Conservation (phyloP, 2,329 filamentous ascomycete species). For the Exophiala oligosperma region DNA sequence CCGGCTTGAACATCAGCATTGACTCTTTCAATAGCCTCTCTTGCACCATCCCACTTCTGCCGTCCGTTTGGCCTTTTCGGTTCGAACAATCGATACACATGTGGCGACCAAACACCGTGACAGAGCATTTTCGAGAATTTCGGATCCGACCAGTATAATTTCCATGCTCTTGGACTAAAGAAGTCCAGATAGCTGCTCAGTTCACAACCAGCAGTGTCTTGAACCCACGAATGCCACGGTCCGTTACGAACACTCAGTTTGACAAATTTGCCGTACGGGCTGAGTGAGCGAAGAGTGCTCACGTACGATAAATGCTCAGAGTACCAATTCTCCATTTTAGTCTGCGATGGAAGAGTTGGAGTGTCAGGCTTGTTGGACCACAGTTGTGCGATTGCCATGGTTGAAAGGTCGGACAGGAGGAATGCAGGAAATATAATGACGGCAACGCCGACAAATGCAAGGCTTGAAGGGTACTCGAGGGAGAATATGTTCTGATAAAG, state of each 20-base stretch:
- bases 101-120: constrained; percentile 36
- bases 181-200: constrained; percentile 36
- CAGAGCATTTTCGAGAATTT: constrained; percentile 35
- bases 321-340: constrained; percentile 32
- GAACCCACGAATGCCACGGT: constrained; percentile 33
- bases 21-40: constrained; percentile 29
- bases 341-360: constrained; percentile 22
- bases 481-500: constrained; percentile 38
- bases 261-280: constrained; percentile 8
- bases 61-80: constrained; percentile 29
- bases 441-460: constrained; percentile 35
- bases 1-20: constrained; percentile 22
- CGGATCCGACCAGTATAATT: constrained; percentile 37
- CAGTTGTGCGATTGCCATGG: constrained; percentile 35
- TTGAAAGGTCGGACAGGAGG: constrained; percentile 32
- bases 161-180: constrained; percentile 33
- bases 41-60: constrained; percentile 35
- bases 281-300: constrained; percentile 18
- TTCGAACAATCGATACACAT: constrained; percentile 39
- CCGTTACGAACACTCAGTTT: constrained; percentile 1
- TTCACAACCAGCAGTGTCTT: constrained; percentile 35
- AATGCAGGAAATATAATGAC: constrained; percentile 29
- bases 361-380: constrained; percentile 33
- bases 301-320: constrained; percentile 26
- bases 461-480: constrained; percentile 30